A percentile compares a stretch with the other conserved stretches of the same genome.
These are phyloP conservation scores for Cairneyella variabilis DNA, from an alignment of 495 filamentous ascomycete species.

Conservation along the genomic window DNA sequence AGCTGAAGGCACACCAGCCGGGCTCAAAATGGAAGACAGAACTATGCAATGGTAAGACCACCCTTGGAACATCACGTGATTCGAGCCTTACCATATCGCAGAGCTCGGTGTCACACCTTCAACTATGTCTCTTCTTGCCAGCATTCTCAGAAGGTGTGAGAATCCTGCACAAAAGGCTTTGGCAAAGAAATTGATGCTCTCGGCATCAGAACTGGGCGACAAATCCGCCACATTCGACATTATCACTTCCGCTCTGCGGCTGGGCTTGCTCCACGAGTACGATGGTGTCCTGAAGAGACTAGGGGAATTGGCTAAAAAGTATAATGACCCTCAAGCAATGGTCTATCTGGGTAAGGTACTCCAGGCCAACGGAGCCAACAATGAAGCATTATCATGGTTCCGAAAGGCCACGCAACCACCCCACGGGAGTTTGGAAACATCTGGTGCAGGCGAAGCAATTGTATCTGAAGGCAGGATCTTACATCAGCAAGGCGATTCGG, in stretches of 20 bases:
- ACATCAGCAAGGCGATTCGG: not conserved
- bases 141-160: slow-evolving; percentile 10
- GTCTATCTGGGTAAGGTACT: slow-evolving; percentile 17
- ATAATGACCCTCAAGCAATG: slow-evolving; percentile 23
- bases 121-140: slow-evolving; percentile 12
- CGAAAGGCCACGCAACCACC: slow-evolving; percentile 13
- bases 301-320: slow-evolving; percentile 9
- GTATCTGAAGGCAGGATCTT: slow-evolving; percentile 15
- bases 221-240: slow-evolving; percentile 20
- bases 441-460: slow-evolving; percentile 19
- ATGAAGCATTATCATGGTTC: slow-evolving; percentile 18
- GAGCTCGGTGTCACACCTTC: not conserved
- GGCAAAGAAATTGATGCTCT: slow-evolving; percentile 12
- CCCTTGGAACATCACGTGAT: not conserved
- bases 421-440: slow-evolving; percentile 6
- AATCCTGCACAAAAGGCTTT: not conserved
- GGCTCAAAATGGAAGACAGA: slow-evolving; percentile 2
- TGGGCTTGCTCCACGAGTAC: slow-evolving; percentile 1
- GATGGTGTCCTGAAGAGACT: slow-evolving; percentile 11
- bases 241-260: slow-evolving; percentile 6
- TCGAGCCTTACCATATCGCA: not conserved
- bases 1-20: not conserved
- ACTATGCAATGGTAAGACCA: slow-evolving; percentile 9
- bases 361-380: not conserved
- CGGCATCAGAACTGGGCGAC: slow-evolving; percentile 20